Conservation (phyloP, 768 basidiomycete species). For the Leccinum incarnatum region DNA sequence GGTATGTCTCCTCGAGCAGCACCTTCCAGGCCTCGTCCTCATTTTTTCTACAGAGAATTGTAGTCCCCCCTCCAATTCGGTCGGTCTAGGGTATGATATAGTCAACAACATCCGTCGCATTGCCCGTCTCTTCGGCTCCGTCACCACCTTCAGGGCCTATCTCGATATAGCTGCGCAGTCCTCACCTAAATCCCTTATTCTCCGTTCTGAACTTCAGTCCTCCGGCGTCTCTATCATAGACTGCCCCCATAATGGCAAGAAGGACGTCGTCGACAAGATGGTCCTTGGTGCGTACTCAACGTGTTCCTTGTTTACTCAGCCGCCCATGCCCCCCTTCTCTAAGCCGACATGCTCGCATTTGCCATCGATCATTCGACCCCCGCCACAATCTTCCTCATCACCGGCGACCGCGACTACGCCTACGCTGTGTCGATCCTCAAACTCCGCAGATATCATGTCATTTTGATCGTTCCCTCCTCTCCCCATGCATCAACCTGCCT, state of each 20-base stretch:
- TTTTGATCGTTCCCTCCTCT: slow-evolving; percentile 44
- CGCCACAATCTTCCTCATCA: slow-evolving; percentile 58
- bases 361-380: slow-evolving; percentile 59
- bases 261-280: slow-evolving; percentile 46
- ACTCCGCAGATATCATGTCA: slow-evolving; percentile 50
- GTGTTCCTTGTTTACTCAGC: not conserved
- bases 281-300: slow-evolving; percentile 37
- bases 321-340: not conserved
- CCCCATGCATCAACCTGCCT: slow-evolving; percentile 43
- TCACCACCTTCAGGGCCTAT: slow-evolving; percentile 54
- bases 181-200: slow-evolving; percentile 28
- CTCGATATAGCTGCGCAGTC: slow-evolving; percentile 43
- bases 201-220: slow-evolving; percentile 42
- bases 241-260: slow-evolving; percentile 34
- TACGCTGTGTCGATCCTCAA: slow-evolving; percentile 60
- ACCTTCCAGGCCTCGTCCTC: not conserved
- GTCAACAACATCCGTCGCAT: slow-evolving; percentile 43
- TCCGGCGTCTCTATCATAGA: slow-evolving; percentile 43
- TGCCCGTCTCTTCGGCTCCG: slow-evolving; percentile 46
- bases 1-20: slow-evolving; percentile 18
- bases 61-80: slow-evolving; percentile 29
- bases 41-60: slow-evolving; percentile 28
- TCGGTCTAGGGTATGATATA: slow-evolving; percentile 39
- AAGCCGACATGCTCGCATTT: slow-evolving; percentile 67
- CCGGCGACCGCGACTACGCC: slow-evolving; percentile 65